Percentiles rank a stretch among this genome's conserved stretches.
These are phyloP conservation scores for Digitaria exilis DNA, from an alignment of 202 grass and related monocot genomes.

Conservation along the genomic window DNA sequence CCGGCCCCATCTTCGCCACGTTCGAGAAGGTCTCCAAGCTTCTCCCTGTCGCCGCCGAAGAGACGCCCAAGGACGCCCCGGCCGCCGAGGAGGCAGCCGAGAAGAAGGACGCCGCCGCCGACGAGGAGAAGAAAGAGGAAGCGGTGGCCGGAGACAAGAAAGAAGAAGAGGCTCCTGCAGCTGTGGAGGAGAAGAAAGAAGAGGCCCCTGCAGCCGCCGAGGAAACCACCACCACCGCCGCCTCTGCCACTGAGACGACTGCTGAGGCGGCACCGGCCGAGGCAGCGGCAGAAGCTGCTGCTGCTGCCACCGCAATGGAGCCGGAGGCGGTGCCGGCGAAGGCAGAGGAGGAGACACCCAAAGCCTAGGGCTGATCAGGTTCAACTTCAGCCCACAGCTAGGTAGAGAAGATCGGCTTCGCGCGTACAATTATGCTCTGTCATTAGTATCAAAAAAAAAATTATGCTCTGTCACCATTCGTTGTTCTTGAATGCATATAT, in stretches of 20 bases:
- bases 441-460: too few species aligned
- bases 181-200: constrained; percentile 17
- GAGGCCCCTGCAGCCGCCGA: not conserved
- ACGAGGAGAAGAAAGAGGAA: constrained; percentile 20
- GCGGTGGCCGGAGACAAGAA: constrained; percentile 23
- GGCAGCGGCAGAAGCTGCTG: not conserved
- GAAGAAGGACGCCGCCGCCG: not conserved
- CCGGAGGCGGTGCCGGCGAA: constrained; percentile 21
- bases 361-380: constrained; percentile 30
- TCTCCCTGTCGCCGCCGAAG: constrained; percentile 45
- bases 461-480: constrained; percentile 6
- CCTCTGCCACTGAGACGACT: too few species aligned
- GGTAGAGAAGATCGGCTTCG: not conserved
- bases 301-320: too few species aligned
- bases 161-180: not conserved
- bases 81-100: not conserved
- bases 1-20: constrained; percentile 50
- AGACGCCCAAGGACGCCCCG: constrained; percentile 15
- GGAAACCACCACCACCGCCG: not conserved
- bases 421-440: not conserved
- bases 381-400: constrained; percentile 7
- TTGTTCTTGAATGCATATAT: constrained; percentile 25
- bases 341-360: constrained; percentile 38
- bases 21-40: constrained; percentile 64
- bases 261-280: not conserved